Evolutionary conservation across 345 rosid genomes (phyloP), one percentile per base, ranked within the genome.

Genomic region (Gossypium sturtianum): DNA sequence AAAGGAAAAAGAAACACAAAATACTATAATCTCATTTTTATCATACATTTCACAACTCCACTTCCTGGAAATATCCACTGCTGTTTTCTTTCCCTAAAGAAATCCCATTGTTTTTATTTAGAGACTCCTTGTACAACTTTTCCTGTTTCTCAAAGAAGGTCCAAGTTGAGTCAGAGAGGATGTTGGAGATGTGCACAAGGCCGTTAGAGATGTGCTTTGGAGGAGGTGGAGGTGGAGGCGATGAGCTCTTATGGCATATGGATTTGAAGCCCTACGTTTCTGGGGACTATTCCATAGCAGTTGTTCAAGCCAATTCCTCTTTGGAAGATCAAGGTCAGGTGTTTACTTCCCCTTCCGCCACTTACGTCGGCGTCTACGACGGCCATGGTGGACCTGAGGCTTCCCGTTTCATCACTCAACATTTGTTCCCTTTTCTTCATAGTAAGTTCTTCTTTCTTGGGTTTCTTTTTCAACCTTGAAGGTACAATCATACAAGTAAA

Each of bases 321-420:
- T 68, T 89, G 72, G 93, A 89, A 72, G 93, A 89, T 69, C 93
- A 89, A 72, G 87, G 86, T 3, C 93, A 89, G 76, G 89, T 89
- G 20, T 81, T 81, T 44, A 84, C 93, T 49, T 80, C 89, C 34
- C 88, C 93, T 67, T 86, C 91, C 43, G 85, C 89, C 34, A 89
- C 91, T 6, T 89, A 79, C 68, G 76, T 89, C 59, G 93, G 91
- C 48, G 85, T 89, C 70, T 89, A 89, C 75, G 93, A 89, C 66
- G 93, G 93, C 70, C 93, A 89, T 49, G 93, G 93, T 22, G 93
- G 93, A 2, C 88, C 89, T 12, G 88, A 89, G 58, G 82, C 91
- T 78, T 83, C 93, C 56, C 89, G 87, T 25, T 89, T 89, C 81
- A 76, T 89, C 72, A 62, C 83, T 59, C 74, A 68, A 52, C 72